A percentile compares a stretch with the other conserved stretches of the same genome.
Conservation (phyloP, 176 grass and related monocot genomes). For the sorghum (Sorghum bicolor) region Sorghum_bicolor_NCBIv3 NC_012870.2:20296001-20296500, state of each 20-base stretch:
- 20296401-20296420: not conserved
- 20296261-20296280: not conserved
- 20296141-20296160: too few relatives aligned
- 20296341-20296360: slow-evolving; percentile 4
- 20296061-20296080: not conserved
- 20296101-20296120: too few relatives aligned
- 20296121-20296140: too few relatives aligned
- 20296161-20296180: too few relatives aligned
- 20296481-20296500: too few relatives aligned
- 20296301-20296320: slow-evolving; percentile 15
- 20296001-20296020: not conserved
- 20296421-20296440: too few relatives aligned
- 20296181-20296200: too few relatives aligned
- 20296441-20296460: too few relatives aligned
- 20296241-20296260: not conserved
- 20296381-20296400: not conserved
- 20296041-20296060: not conserved
- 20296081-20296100: not conserved
- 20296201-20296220: too few relatives aligned
- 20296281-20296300: not conserved
- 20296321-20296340: not conserved
- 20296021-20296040: slow-evolving; percentile 6
- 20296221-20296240: too few relatives aligned
- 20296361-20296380: not conserved
- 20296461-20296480: too few relatives aligned